A percentile compares a stretch with the other conserved stretches of the same genome.
These are phyloP conservation scores for Mycogone perniciosa DNA, from an alignment of 2,329 filamentous ascomycete genomes.

Conservation along the genomic window DNA sequence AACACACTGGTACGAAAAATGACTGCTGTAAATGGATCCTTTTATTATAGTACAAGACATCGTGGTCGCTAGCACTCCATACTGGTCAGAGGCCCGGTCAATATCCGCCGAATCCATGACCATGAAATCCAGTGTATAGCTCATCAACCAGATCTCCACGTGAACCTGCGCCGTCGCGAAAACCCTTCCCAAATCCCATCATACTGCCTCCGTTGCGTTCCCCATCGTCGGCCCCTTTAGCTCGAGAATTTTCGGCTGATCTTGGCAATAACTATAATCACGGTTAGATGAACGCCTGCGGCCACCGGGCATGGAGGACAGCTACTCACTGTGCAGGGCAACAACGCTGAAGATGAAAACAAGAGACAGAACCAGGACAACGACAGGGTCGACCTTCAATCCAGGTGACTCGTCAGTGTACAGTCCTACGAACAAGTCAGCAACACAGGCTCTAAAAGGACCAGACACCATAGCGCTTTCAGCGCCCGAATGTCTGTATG, in stretches of 20 bases:
- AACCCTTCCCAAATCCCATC: conserved; percentile 4
- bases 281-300: conserved; percentile 17
- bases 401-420: conserved; percentile 99
- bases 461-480: not conserved
- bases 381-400: conserved; percentile 94
- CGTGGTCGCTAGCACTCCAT: conserved; percentile 11
- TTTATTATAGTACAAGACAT: conserved; percentile 14
- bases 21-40: conserved; percentile 1
- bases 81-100: conserved; percentile 8
- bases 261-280: conserved; percentile 77
- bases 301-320: not conserved
- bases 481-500: not conserved
- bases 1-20: conserved; percentile 1
- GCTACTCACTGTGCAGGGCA: conserved; percentile 80
- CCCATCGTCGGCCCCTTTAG: conserved; percentile 32
- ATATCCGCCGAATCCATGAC: conserved; percentile 10
- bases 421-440: conserved; percentile 50
- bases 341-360: conserved; percentile 99
- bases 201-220: not conserved
- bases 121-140: not conserved
- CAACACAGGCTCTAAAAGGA: not conserved
- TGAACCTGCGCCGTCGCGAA: conserved; percentile 8
- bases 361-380: conserved; percentile 90
- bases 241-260: conserved; percentile 80
- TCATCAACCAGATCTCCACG: conserved; percentile 3